These are phyloP conservation scores for Pistacia integerrima DNA, from an alignment of 345 rosid species.

Conservation along the genomic window DNA sequence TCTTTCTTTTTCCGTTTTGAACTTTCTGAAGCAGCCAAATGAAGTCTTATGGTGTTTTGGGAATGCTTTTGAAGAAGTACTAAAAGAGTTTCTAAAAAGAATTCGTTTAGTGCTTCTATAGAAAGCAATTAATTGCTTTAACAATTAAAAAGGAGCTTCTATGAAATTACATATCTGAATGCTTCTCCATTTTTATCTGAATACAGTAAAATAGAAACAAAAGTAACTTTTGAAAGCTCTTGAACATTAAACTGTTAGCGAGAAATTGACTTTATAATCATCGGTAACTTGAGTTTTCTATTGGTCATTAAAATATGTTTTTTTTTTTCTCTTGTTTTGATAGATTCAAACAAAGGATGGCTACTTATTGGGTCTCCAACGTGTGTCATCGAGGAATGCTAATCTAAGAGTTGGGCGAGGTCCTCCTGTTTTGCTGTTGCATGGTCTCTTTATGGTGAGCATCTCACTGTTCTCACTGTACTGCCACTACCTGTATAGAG, in stretches of 20 bases:
- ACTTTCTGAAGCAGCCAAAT: neutral
- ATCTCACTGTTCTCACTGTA: constrained; percentile 2
- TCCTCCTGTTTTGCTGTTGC: constrained; percentile 85
- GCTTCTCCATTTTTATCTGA: neutral
- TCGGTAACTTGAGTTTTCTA: neutral
- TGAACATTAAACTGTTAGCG: neutral
- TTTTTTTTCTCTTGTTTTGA: neutral
- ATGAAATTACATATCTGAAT: no score
- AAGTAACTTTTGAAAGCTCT: no score
- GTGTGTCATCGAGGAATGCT: constrained; percentile 54
- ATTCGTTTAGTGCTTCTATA: neutral
- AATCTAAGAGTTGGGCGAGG: constrained; percentile 30
- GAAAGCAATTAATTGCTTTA: no score
- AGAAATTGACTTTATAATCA: neutral
- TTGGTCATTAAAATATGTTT: neutral
- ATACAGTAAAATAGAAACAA: no score
- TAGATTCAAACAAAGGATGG: constrained; percentile 88
- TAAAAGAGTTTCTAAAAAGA: neutral
- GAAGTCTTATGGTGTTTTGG: no score
- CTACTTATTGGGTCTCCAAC: constrained; percentile 73
- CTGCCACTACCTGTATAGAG: neutral
- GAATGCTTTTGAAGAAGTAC: neutral
- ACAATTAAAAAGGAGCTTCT: no score
- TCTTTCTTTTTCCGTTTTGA: neutral
- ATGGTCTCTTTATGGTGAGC: constrained; percentile 88